phyloP scores from a whole-genome alignment of 176 grass and related monocot genomes.

The Pontederia crassipes region DNA sequence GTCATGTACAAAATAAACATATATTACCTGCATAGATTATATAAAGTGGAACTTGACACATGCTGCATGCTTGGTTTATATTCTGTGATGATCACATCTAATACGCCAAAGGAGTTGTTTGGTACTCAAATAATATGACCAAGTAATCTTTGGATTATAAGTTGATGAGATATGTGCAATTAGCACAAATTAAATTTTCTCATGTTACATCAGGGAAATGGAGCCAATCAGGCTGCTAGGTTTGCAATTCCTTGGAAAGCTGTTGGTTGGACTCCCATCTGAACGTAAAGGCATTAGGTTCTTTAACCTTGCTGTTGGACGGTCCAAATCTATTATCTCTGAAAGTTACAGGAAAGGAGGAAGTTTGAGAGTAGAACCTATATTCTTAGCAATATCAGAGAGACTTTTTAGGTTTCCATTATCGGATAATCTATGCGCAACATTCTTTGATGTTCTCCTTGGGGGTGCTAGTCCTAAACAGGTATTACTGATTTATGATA shows the following conservation, averaged over 20 bases:
- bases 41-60: too few species aligned
- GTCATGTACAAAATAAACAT: too few species aligned
- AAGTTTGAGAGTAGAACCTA: constrained; percentile 33
- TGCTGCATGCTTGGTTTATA: too few species aligned
- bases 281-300: constrained; percentile 78
- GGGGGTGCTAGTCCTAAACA: constrained; percentile 99
- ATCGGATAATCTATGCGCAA: constrained; percentile 83
- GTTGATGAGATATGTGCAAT: too few species aligned
- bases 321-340: constrained; percentile 42
- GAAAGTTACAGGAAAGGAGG: constrained; percentile 56
- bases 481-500: constrained; percentile 29
- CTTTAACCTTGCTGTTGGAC: constrained; percentile 67
- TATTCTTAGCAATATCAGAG: constrained; percentile 76
- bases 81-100: too few species aligned
- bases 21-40: too few species aligned
- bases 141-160: too few species aligned
- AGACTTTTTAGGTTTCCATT: constrained; percentile 76
- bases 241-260: constrained; percentile 88
- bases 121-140: too few species aligned
- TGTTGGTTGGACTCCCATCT: constrained; percentile 70
- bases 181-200: constrained; percentile 9
- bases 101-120: too few species aligned
- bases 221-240: constrained; percentile 86
- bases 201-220: constrained; percentile 44
- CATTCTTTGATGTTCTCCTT: constrained; percentile 95